These are phyloP conservation scores for Aureobasidium sp. DNA, from an alignment of 2,329 filamentous ascomycete genomes.

Conservation along the genomic window DNA sequence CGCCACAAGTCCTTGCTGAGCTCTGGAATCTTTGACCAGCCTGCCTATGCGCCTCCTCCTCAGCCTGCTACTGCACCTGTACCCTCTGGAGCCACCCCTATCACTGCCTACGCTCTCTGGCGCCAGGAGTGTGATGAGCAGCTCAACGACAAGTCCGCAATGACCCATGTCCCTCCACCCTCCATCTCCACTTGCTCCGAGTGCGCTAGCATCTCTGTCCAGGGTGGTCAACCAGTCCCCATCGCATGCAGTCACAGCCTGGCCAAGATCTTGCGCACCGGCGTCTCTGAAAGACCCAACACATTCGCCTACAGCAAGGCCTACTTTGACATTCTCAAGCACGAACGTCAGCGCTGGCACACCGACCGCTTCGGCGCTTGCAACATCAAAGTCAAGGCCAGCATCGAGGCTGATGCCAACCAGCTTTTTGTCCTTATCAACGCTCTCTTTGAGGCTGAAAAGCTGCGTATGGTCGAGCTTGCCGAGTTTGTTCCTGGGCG, in stretches of 20 bases:
- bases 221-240: not conserved
- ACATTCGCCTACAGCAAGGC: not conserved
- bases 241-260: slow-evolving; percentile 12
- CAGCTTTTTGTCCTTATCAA: slow-evolving; percentile 14
- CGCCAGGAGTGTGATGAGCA: slow-evolving; percentile 8
- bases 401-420: not conserved
- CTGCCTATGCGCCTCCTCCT: not conserved
- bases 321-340: slow-evolving; percentile 8
- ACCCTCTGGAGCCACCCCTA: not conserved
- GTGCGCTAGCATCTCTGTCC: not conserved
- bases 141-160: not conserved
- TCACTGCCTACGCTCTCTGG: slow-evolving; percentile 3
- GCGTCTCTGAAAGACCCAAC: not conserved
- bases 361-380: slow-evolving; percentile 15
- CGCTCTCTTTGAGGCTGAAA: slow-evolving; percentile 3
- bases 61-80: not conserved
- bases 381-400: not conserved
- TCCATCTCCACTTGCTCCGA: not conserved
- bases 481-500: not conserved
- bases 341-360: slow-evolving; percentile 11
- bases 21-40: not conserved
- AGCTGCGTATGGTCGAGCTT: slow-evolving; percentile 4
- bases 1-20: slow-evolving; percentile 7
- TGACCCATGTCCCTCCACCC: not conserved
- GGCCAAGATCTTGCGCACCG: slow-evolving; percentile 1